Conservation (phyloP, 345 rosid genomes). For the Gossypium rotundifolium region DNA sequence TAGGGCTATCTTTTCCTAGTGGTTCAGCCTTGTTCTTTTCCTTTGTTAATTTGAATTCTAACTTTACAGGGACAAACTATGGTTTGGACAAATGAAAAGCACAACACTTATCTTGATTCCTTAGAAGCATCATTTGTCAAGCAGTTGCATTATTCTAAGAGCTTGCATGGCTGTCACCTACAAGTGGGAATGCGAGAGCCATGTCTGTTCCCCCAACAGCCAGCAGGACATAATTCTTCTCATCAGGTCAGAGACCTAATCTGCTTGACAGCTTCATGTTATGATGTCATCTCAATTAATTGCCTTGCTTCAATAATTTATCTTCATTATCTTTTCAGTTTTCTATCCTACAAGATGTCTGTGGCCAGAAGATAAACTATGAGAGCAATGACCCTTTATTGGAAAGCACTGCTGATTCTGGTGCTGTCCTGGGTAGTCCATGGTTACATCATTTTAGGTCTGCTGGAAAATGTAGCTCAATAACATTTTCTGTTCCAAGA, state of each 20-base stretch:
- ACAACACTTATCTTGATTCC: slow-evolving; percentile 43
- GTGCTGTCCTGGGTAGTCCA: slow-evolving; percentile 17
- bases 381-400: slow-evolving; percentile 27
- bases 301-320: background rate
- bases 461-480: background rate
- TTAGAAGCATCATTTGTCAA: slow-evolving; percentile 66
- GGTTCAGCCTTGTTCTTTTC: background rate
- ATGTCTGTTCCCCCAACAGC: slow-evolving; percentile 20
- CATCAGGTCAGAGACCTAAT: slow-evolving; percentile 39
- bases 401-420: slow-evolving; percentile 39
- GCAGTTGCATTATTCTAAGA: slow-evolving; percentile 41
- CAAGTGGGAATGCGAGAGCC: slow-evolving; percentile 16
- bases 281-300: background rate
- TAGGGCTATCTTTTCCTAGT: slow-evolving; percentile 3
- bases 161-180: slow-evolving; percentile 13
- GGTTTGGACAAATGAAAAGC: slow-evolving; percentile 77
- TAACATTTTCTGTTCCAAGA: slow-evolving; percentile 16
- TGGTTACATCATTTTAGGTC: slow-evolving; percentile 9
- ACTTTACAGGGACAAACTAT: slow-evolving; percentile 34
- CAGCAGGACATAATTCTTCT: slow-evolving; percentile 22
- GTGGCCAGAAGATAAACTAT: slow-evolving; percentile 32
- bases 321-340: slow-evolving; percentile 29
- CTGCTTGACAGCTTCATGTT: slow-evolving; percentile 3
- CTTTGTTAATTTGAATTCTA: background rate
- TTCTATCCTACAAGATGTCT: slow-evolving; percentile 36